Conservation (phyloP, 805 yeast genomes). For the Scheffersomyces ergatensis region DNA sequence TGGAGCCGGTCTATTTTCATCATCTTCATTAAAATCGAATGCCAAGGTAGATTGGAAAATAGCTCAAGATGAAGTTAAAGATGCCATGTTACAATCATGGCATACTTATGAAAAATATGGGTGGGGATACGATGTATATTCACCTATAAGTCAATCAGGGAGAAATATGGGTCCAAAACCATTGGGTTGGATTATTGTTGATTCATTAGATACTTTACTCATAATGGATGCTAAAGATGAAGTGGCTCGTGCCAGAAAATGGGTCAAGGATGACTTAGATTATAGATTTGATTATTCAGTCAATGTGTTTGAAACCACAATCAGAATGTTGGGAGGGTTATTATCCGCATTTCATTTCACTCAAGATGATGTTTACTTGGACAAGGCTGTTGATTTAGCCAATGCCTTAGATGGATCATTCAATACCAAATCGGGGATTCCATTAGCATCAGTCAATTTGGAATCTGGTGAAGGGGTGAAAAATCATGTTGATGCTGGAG, state of each 20-base stretch:
- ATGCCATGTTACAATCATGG: conserved; percentile 78
- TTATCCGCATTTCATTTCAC: conserved; percentile 76
- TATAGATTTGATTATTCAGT: conserved; percentile 74
- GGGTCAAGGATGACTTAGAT: conserved; percentile 70
- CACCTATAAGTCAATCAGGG: conserved; percentile 62
- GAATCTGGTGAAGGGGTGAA: conserved; percentile 57
- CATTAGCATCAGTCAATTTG: conserved; percentile 76
- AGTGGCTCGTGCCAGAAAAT: conserved; percentile 58
- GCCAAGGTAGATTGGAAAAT: conserved; percentile 36
- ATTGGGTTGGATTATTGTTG: conserved; percentile 91
- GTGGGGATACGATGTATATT: conserved; percentile 81
- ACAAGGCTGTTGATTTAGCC: conserved; percentile 80
- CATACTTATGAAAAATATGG: conserved; percentile 68
- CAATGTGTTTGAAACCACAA: conserved; percentile 90
- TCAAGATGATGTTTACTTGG: conserved; percentile 65
- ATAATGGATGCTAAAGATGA: conserved; percentile 71
- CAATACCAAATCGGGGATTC: conserved; percentile 64
- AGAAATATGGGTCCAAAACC: conserved; percentile 79
- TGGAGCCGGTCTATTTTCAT: not conserved
- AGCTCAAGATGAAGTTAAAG: conserved; percentile 56
- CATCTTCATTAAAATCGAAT: conserved; percentile 2
- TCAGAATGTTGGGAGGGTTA: conserved; percentile 91
- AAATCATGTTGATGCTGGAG: conserved; percentile 69
- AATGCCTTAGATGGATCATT: conserved; percentile 70
- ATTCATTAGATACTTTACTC: conserved; percentile 77